Base-by-base conservation (phyloP, 441 rosid species). In the Daphne laureola region DNA sequence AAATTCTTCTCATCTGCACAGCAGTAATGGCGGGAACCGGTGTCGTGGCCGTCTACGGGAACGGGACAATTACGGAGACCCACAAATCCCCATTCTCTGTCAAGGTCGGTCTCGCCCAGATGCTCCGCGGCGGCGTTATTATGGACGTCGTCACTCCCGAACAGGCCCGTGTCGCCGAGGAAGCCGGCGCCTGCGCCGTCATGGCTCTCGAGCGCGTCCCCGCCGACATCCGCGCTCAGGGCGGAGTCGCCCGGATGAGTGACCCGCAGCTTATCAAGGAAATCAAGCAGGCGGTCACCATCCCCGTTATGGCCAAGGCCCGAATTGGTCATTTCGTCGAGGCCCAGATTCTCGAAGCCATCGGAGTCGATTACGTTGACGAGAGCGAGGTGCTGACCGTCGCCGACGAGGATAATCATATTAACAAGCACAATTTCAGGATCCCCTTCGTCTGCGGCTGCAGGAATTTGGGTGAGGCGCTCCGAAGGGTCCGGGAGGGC, bases 231-330 rank as follows among this genome's bases (percentile, higher is more conserved):
- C 81, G 96, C 4, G 84, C 96, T 4, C 95, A 87, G 53, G 95
- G 96, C 38, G 95, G 96, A 45, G 96, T 90, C 21, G 96, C 98
- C 14, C 75, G 98, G 12, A 88, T 91, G 96, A 82, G 87, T 60
- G 98, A 91, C 74, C 98, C 96, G 0, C 95, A 84, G 59, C 76
- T 90, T 26, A 85, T 85, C 4, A 86, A 82, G 55, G 97, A 86
- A 51, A 90, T 86, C 46, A 86, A 84, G 53, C 75, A 78, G 46
- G 74, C 93, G 26, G 96, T 91, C 36, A 91, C 98, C 17, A 91
- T 91, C 55, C 98, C 96, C 2, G 95, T 91, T 55, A 91, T 87
- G 96, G 98, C 98, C 25, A 91, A 91, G 58, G 96, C 96, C 0
- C 82, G 96, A 14, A 91, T 91, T 35, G 98, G 98, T 9, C 98